phyloP scores from a whole-genome alignment of 2,329 filamentous ascomycete genomes.

The Fusarium foetens region DNA sequence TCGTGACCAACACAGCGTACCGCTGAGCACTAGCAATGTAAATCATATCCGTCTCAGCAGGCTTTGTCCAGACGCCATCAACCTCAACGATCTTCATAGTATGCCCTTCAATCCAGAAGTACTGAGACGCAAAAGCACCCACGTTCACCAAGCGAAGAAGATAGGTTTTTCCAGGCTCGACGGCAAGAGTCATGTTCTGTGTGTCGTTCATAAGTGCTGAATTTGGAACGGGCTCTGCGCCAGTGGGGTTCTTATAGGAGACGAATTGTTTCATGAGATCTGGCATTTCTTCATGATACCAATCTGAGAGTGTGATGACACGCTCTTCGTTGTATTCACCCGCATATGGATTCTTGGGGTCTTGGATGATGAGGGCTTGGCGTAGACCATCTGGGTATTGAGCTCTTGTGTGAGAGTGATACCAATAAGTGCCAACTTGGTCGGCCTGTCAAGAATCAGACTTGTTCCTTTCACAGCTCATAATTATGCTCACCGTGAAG shows the following conservation, averaged over 20 bases:
- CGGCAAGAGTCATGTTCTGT: neutral
- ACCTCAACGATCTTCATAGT: constrained; percentile 3
- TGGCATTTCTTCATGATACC: neutral
- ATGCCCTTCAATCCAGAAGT: neutral
- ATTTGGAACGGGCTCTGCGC: neutral
- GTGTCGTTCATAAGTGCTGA: neutral
- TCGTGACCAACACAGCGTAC: neutral
- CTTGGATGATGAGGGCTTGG: neutral
- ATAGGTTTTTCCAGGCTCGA: neutral
- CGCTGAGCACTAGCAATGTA: neutral
- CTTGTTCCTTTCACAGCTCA: rapidly evolving
- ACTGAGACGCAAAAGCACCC: neutral
- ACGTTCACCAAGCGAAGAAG: neutral
- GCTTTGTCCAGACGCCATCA: neutral
- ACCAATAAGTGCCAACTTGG: neutral
- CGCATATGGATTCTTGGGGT: neutral
- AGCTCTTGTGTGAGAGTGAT: neutral
- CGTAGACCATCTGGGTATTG: neutral
- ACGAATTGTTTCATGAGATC: neutral
- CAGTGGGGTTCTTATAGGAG: neutral
- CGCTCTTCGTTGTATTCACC: neutral
- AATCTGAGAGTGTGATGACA: neutral
- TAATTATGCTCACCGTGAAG: neutral
- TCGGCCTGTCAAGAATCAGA: neutral
- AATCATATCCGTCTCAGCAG: neutral